Conservation (phyloP, 352 stramenopile genomes). For the Aphanomyces cochlioides region DNA sequence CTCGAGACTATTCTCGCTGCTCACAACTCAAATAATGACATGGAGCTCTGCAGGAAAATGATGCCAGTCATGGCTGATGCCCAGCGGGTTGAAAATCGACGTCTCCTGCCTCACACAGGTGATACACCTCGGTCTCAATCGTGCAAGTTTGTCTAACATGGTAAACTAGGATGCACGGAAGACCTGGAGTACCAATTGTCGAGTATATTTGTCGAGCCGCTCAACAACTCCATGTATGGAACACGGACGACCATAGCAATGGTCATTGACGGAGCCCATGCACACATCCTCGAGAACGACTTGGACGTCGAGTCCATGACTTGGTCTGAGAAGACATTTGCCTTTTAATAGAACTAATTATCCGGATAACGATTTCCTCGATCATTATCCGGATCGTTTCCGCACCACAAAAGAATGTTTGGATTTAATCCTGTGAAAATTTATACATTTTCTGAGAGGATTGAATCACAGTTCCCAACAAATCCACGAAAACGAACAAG, state of each 20-base stretch:
- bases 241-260: slow-evolving; percentile 27
- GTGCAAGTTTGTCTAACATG: not conserved
- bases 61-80: slow-evolving; percentile 18
- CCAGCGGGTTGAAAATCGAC: not conserved
- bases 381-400: not conserved
- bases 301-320: not conserved
- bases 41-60: slow-evolving; percentile 10
- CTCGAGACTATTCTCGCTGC: not conserved
- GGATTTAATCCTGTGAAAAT: slow-evolving; percentile 4
- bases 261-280: slow-evolving; percentile 17
- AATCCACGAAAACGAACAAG: slow-evolving; percentile 10
- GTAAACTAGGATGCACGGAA: slow-evolving; percentile 3
- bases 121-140: not conserved
- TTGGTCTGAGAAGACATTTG: not conserved
- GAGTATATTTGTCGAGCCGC: slow-evolving; percentile 27
- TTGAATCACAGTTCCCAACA: slow-evolving; percentile 1
- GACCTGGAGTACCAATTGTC: slow-evolving; percentile 26
- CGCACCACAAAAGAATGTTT: slow-evolving; percentile 26
- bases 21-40: slow-evolving; percentile 1
- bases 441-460: slow-evolving; percentile 27
- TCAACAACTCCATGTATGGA: slow-evolving; percentile 18
- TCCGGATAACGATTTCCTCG: not conserved
- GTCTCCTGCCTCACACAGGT: slow-evolving; percentile 25
- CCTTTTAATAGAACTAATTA: slow-evolving; percentile 17
- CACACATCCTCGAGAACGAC: slow-evolving; percentile 24